Conservation (phyloP, 257 asterid species). For the Capsicum baccatum region DNA sequence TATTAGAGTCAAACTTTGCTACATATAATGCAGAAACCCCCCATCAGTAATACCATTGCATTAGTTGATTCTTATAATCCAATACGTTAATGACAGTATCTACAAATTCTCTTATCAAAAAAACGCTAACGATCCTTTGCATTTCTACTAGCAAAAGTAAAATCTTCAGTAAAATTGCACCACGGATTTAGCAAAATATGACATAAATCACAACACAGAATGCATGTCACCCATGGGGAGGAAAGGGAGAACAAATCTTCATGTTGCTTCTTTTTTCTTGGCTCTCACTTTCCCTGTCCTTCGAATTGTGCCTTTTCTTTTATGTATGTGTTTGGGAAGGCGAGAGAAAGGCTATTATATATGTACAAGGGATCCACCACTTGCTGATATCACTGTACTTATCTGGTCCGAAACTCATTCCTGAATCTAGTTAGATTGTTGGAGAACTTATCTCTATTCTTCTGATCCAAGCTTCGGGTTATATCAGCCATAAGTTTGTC, state of each 20-base stretch:
- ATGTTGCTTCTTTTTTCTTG: neutral
- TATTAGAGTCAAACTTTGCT: neutral
- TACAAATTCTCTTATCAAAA: neutral
- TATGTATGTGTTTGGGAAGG: neutral
- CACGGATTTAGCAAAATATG: neutral
- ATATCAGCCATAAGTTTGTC: constrained; percentile 89
- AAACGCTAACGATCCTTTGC: neutral
- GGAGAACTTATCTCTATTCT: constrained; percentile 94
- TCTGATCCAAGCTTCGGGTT: constrained; percentile 82
- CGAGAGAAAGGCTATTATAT: neutral
- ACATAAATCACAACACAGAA: neutral
- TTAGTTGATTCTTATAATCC: neutral
- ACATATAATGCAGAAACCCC: neutral
- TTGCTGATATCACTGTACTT: constrained; percentile 16
- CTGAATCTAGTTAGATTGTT: constrained; percentile 82
- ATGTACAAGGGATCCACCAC: constrained; percentile 20
- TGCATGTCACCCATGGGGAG: neutral
- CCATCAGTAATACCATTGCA: neutral
- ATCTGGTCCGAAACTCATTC: constrained; percentile 86
- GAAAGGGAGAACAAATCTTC: neutral
- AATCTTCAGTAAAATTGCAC: neutral
- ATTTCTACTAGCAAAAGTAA: neutral
- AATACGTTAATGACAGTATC: neutral
- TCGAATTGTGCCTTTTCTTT: neutral
- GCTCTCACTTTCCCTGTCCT: neutral